Percentiles rank a stretch among this genome's conserved stretches.
Evolutionary conservation across 108 stramenopile species (phyloP).

Genomic region (Skeletonema menzelii): DNA sequence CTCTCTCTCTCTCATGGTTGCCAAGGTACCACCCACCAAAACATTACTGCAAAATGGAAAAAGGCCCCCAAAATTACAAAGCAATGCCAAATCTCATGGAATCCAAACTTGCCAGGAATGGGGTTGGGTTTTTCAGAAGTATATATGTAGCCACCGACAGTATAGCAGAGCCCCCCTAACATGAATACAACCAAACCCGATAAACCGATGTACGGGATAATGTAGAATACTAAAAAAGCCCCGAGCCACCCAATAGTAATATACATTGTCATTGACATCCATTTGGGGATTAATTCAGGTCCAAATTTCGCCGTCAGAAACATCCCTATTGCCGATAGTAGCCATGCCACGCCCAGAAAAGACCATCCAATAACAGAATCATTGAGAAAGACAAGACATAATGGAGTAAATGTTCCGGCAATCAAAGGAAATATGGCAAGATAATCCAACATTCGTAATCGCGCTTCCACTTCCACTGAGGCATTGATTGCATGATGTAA

Average conservation of each 20-base stretch:
- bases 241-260: conserved; percentile 85
- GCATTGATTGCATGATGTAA: conserved; percentile 70
- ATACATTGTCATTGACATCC: conserved; percentile 80
- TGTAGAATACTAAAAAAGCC: conserved; percentile 59
- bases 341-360: conserved; percentile 73
- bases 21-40: conserved; percentile 66
- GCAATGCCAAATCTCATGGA: conserved; percentile 85
- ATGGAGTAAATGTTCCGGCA: conserved; percentile 83
- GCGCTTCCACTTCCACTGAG: conserved; percentile 50
- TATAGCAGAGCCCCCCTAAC: conserved; percentile 62
- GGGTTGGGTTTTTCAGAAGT: conserved; percentile 63
- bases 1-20: conserved; percentile 40
- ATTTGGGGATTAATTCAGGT: conserved; percentile 64
- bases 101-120: conserved; percentile 73
- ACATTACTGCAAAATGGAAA: conserved; percentile 75
- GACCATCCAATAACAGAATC: conserved; percentile 74
- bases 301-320: conserved; percentile 45
- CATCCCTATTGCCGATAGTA: conserved; percentile 64
- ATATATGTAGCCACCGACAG: conserved; percentile 69
- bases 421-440: conserved; percentile 82
- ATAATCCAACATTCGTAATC: conserved; percentile 73
- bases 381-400: conserved; percentile 70
- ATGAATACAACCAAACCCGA: conserved; percentile 56
- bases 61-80: conserved; percentile 66
- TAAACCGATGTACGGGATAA: conserved; percentile 42